Evolutionary conservation across 2,329 filamentous ascomycete species (phyloP).

Genomic region (Coccinonectria pachysandricola): DNA sequence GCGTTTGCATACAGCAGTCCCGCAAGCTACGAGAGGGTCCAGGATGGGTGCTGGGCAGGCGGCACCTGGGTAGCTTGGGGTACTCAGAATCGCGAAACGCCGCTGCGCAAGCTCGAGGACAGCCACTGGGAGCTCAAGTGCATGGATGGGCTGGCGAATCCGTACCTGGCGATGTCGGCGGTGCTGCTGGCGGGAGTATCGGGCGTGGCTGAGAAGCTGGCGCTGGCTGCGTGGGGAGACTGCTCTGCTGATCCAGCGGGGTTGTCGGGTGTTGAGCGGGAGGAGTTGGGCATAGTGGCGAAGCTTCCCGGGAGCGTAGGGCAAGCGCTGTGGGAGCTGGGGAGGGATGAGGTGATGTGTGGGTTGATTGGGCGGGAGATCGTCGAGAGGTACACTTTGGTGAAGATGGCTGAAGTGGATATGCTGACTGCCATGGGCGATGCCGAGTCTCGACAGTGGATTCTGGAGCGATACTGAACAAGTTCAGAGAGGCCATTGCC

Average conservation of each 20-base stretch:
- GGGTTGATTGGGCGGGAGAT: constrained; percentile 37
- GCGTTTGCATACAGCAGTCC: constrained; percentile 59
- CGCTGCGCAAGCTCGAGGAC: constrained; percentile 54
- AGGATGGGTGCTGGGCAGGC: constrained; percentile 66
- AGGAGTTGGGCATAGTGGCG: constrained; percentile 40
- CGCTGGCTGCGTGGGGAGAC: constrained; percentile 41
- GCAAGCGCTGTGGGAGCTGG: constrained; percentile 43
- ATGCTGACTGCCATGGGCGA: constrained; percentile 32
- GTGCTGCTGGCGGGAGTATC: constrained; percentile 22
- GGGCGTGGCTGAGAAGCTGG: constrained; percentile 19
- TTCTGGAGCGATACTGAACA: constrained; percentile 55
- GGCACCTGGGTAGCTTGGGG: constrained; percentile 73
- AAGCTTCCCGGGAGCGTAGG: constrained; percentile 44
- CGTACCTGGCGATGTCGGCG: constrained; percentile 49
- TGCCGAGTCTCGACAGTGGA: constrained; percentile 42
- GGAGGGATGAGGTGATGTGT: constrained; percentile 34
- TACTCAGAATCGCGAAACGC: constrained; percentile 67
- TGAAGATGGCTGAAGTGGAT: constrained; percentile 50
- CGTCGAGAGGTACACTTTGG: constrained; percentile 43
- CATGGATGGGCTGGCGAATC: constrained; percentile 71
- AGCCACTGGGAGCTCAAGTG: constrained; percentile 72
- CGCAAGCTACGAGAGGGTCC: constrained; percentile 57
- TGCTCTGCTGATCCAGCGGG: constrained; percentile 43
- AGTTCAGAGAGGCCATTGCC: too few species aligned
- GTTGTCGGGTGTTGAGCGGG: constrained; percentile 36